Evolutionary conservation across 108 stramenopile genomes (phyloP), one percentile per base, ranked within the genome.

Genomic region (Nannochloropsis gaditana): DNA sequence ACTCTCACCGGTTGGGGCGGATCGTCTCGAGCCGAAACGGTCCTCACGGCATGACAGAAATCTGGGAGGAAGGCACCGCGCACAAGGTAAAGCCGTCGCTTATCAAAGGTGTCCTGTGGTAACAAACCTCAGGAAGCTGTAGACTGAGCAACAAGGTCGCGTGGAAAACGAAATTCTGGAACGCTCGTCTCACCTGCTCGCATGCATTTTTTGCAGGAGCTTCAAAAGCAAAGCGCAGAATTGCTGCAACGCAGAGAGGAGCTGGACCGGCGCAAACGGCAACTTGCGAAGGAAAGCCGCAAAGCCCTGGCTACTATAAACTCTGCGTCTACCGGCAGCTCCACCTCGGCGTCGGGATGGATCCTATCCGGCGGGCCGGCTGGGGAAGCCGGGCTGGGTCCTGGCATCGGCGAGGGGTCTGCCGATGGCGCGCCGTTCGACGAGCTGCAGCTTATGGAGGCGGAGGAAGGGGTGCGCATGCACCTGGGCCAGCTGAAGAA

Each of bases 21-120:
- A 79, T 79, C n/a, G 84, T 84, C 42, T 19, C 45, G 73, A 50
- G 43, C 21, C 84, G 84, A 11, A 79, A 21, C 31, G 84, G 80
- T 11, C 50, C 85, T 5, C 44, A 42, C 8, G 31, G 11, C 43
- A 43, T 86, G 43, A n/a, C 44, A 17, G 85, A 89, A 21, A 82
- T 85, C 17, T 86, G 85, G 88, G 81, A 89, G 85, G 81, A 89
- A 17, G 85, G 88, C 8, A 81, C 80, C 4, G 88, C 81, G 43
- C 19, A 17, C 42, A 82, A 86, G 80, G 85, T 43, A 9, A 21
- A 83, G 11, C 10, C 21, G 44, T 44, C 44, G 17, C 88, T 43
- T 11, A 9, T 9, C 9, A 42, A 45, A 43, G 84, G 1, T n/a
- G 44, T 88, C 31, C 43, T 84, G 2, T 11, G 17, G 42, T 41